Base-by-base conservation (phyloP, 306 rosid genomes). In the Cyamopsis tetragonoloba region DNA sequence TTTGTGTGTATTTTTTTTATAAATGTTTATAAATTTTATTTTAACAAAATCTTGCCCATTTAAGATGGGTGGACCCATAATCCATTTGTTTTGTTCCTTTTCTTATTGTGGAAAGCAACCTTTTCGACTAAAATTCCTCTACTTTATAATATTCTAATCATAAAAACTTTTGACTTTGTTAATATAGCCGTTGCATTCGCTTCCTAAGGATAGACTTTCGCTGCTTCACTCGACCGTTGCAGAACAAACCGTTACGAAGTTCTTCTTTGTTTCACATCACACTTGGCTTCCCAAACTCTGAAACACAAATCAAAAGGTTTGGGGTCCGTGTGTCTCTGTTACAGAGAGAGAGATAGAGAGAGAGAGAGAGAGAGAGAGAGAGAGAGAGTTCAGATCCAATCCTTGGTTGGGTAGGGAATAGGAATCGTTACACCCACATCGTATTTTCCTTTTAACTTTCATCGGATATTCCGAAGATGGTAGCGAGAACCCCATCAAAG, bases 401-500 rank as follows among this genome's bases (percentile, higher is more conserved):
- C 76, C 53, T 68, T 35, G 58, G 51, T 70, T 27, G 65, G 55
- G 71, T 77, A 78, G 73, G 56, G 7, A 38, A 19, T 62, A 22
- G 49, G 34, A 43, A 7, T 71, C 49, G 46, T 31, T 39, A 81
- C 81, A 77, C 81, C 85, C 87, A 89, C 79, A 7, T 53, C 22
- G 77, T 68, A 74, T 31, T 27, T 26, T 24, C 7, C 35, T 18
- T 46, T 77, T n/a, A n/a, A n/a, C 65, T 30, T 77, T 42, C 68
- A 43, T 77, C 47, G 28, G 47, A 66, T 38, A 55, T 14, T 35
- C 44, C 55, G 7, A 82, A 79, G 74, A 93, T 93, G 99, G 97
- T 93, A 27, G 97, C 99, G 0, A 93, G 91, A 90, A 86, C 87
- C 80, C 97, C 99, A 84, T 90, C 82, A 34, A 88, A 86, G 71